A percentile compares a stretch with the other conserved stretches of the same genome.
These are phyloP conservation scores for Linnemannia elongata DNA, from an alignment of 192 early-diverging fungal genomes.

Conservation along the genomic window DNA sequence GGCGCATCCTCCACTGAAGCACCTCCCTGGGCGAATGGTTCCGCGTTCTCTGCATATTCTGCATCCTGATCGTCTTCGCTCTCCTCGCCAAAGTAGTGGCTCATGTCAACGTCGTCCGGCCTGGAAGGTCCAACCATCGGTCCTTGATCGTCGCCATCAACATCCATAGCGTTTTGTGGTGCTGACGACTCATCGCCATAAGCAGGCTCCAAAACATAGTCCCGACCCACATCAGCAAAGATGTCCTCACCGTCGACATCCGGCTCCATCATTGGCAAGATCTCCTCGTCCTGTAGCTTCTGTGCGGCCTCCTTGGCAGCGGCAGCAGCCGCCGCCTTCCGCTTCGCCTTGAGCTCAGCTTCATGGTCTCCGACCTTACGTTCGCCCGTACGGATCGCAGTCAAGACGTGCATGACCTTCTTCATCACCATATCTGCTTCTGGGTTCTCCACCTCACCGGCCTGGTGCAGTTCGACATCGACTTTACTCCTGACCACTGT, in stretches of 20 bases:
- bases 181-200: neutral
- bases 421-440: conserved; percentile 78
- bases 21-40: neutral
- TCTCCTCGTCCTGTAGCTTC: conserved; percentile 29
- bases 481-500: conserved; percentile 84
- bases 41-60: conserved; percentile 12
- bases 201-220: conserved; percentile 75
- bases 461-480: conserved; percentile 62
- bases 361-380: conserved; percentile 43
- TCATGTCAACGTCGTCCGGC: conserved; percentile 46
- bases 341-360: conserved; percentile 63
- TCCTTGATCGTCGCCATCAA: conserved; percentile 39
- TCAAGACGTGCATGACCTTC: conserved; percentile 77
- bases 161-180: conserved; percentile 31
- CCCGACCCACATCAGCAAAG: conserved; percentile 87
- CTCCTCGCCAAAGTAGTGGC: conserved; percentile 49
- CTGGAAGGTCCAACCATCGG: conserved; percentile 32
- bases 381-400: conserved; percentile 59
- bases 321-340: conserved; percentile 42
- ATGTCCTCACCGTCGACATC: conserved; percentile 82
- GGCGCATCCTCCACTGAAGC: conserved; percentile 32
- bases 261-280: conserved; percentile 33
- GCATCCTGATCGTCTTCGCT: conserved; percentile 41
- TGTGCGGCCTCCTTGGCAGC: conserved; percentile 37
- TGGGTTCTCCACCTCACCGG: conserved; percentile 61